Conservation (phyloP, 1,284 basidiomycete genomes). For the Pholiota adiposa region DNA sequence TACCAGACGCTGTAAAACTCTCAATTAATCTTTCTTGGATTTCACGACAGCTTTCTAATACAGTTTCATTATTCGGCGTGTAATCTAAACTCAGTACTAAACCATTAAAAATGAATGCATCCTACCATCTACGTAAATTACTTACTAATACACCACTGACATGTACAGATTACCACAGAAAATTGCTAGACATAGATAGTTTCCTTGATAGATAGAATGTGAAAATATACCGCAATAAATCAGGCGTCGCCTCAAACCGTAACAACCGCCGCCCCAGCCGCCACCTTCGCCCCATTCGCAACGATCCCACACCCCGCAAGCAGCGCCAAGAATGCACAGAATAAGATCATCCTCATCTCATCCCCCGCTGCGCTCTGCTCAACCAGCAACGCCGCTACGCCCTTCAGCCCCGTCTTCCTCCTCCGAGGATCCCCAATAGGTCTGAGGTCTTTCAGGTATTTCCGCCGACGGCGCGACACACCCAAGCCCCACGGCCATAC, state of each 20-base stretch:
- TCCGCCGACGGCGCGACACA: conserved; percentile 36
- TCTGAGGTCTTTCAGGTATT: conserved; percentile 52
- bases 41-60: too few species aligned
- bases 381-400: conserved; percentile 46
- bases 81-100: too few species aligned
- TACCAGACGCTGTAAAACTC: too few species aligned
- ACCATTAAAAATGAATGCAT: too few species aligned
- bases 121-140: too few species aligned
- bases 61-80: too few species aligned
- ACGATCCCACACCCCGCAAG: conserved; percentile 57
- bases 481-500: conserved; percentile 49
- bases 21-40: too few species aligned
- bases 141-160: too few species aligned
- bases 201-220: neutral
- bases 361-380: conserved; percentile 70
- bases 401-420: conserved; percentile 38
- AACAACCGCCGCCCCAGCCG: neutral
- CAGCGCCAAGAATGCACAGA: conserved; percentile 55
- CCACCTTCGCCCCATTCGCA: conserved; percentile 14
- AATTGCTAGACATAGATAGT: too few species aligned
- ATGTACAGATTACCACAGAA: too few species aligned
- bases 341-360: conserved; percentile 64
- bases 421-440: conserved; percentile 44
- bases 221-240: neutral
- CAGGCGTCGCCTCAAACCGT: neutral